Percentiles rank a stretch among this genome's conserved stretches.
phyloP scores from a whole-genome alignment of 768 basidiomycete genomes.

The Trametes elegans region DNA sequence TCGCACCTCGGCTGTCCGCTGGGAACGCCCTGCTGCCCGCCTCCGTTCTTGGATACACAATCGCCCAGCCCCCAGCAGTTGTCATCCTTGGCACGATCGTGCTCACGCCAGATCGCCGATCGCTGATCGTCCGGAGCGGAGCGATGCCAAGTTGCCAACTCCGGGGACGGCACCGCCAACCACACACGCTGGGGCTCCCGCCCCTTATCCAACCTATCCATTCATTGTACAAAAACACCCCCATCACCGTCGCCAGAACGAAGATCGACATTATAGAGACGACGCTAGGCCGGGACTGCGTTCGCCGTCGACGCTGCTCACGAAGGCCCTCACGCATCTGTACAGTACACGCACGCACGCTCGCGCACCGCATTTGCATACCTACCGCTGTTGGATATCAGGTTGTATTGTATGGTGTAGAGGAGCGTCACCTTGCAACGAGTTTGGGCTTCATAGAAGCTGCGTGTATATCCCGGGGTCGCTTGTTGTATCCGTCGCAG shows the following conservation, averaged over 20 bases:
- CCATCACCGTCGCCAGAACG: too few relatives aligned
- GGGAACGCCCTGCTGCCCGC: background rate
- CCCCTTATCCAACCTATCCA: background rate
- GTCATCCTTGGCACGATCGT: background rate
- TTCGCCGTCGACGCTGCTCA: background rate
- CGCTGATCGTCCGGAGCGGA: slow-evolving; percentile 1
- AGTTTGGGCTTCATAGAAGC: too few relatives aligned
- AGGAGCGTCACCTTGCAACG: too few relatives aligned
- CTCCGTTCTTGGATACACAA: slow-evolving; percentile 5
- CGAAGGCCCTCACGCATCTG: background rate
- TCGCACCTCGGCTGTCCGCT: too few relatives aligned
- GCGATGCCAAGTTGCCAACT: background rate
- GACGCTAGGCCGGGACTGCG: background rate
- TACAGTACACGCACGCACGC: background rate
- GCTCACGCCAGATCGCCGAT: background rate
- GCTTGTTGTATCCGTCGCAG: too few relatives aligned
- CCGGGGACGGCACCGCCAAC: too few relatives aligned
- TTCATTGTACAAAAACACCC: background rate
- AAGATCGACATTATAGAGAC: background rate
- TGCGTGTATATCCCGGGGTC: too few relatives aligned
- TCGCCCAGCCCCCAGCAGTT: background rate
- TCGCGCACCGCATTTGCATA: background rate
- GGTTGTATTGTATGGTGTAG: too few relatives aligned
- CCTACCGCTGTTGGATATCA: background rate
- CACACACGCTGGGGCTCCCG: too few relatives aligned